These are phyloP conservation scores for Apocynum venetum DNA, from an alignment of 257 asterid genomes.

Conservation along the genomic window DNA sequence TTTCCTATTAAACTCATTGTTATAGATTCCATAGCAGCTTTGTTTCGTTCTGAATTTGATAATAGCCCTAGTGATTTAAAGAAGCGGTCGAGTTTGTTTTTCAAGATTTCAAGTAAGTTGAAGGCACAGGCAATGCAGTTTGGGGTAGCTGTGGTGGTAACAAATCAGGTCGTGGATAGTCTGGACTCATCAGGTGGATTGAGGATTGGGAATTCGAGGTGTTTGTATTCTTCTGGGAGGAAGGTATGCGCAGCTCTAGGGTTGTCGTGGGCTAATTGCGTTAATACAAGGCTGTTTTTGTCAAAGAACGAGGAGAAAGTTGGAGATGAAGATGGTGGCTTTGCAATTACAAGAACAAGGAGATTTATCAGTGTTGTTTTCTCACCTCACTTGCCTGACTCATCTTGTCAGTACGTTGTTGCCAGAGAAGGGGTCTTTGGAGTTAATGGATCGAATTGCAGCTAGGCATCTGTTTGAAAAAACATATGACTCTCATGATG, in stretches of 20 bases:
- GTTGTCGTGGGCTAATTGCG: constrained; percentile 92
- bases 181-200: constrained; percentile 40
- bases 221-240: constrained; percentile 63
- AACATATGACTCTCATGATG: background rate
- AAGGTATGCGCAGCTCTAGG: constrained; percentile 78
- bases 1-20: constrained; percentile 56
- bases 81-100: constrained; percentile 59
- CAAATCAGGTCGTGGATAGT: constrained; percentile 84
- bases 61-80: constrained; percentile 60
- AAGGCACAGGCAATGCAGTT: constrained; percentile 52
- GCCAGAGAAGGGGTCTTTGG: constrained; percentile 66
- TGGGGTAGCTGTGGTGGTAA: constrained; percentile 73
- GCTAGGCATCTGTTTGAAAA: background rate
- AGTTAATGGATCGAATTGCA: constrained; percentile 25
- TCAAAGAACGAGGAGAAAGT: constrained; percentile 56
- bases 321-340: constrained; percentile 29
- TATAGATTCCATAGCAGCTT: constrained; percentile 79
- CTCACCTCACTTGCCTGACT: constrained; percentile 83
- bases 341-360: constrained; percentile 32
- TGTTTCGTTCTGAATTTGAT: constrained; percentile 76
- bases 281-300: constrained; percentile 72
- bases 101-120: constrained; percentile 65
- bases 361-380: constrained; percentile 70
- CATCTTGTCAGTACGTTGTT: constrained; percentile 61
- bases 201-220: constrained; percentile 57